Conservation (phyloP, 164 flowering plant species). For the Nymphaea thermarum region DNA sequence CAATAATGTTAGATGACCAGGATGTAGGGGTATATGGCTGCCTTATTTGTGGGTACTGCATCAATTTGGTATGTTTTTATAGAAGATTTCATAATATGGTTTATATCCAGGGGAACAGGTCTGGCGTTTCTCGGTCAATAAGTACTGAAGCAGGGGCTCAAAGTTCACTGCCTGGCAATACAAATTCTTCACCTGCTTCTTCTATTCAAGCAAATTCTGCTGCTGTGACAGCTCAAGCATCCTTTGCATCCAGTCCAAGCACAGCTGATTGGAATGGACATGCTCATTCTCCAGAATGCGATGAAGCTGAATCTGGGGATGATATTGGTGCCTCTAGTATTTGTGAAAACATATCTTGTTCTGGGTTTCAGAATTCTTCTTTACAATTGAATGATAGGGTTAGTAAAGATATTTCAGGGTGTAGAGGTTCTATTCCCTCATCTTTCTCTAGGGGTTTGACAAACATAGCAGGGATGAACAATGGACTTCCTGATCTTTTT, state of each 20-base stretch:
- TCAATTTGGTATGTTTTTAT: not conserved
- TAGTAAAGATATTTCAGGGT: slow-evolving; percentile 13
- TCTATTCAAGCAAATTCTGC: slow-evolving; percentile 19
- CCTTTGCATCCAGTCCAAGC: slow-evolving; percentile 34
- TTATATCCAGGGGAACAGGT: slow-evolving; percentile 37
- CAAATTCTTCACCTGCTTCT: slow-evolving; percentile 16
- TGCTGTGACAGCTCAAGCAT: slow-evolving; percentile 21
- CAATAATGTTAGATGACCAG: not conserved
- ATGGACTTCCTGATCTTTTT: slow-evolving; percentile 2
- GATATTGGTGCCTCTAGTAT: slow-evolving; percentile 20
- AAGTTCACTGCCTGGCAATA: slow-evolving; percentile 12
- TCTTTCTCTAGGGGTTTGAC: slow-evolving; percentile 4
- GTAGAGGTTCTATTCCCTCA: not conserved
- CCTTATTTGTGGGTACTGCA: not conserved
- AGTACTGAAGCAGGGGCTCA: slow-evolving; percentile 22
- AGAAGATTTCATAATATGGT: not conserved
- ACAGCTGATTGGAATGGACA: slow-evolving; percentile 30
- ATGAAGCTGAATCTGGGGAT: slow-evolving; percentile 32
- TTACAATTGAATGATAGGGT: slow-evolving; percentile 10
- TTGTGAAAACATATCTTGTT: slow-evolving; percentile 10
- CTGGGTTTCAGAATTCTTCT: slow-evolving; percentile 14
- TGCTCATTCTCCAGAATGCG: slow-evolving; percentile 24
- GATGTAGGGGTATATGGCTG: not conserved
- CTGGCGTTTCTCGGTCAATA: slow-evolving; percentile 21
- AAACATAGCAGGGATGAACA: slow-evolving; percentile 1